Conservation (phyloP, 2,329 filamentous ascomycete genomes). For the Cladosporium sp. region DNA sequence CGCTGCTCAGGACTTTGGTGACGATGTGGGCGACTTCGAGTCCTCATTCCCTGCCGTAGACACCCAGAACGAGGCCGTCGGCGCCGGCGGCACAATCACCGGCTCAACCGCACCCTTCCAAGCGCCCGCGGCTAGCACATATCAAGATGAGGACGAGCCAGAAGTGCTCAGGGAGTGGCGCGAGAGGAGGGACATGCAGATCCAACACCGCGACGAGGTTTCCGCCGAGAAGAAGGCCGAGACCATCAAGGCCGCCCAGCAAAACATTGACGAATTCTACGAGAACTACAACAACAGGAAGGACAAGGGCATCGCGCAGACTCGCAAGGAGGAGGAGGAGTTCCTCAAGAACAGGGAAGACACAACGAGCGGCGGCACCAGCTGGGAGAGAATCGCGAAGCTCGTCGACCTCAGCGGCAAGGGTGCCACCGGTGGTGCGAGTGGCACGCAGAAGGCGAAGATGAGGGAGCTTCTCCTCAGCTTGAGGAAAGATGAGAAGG, state of each 20-base stretch:
- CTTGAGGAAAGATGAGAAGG: conserved; percentile 89
- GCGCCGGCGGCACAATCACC: conserved; percentile 75
- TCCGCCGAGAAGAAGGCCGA: conserved; percentile 78
- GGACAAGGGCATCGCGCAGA: conserved; percentile 87
- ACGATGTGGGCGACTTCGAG: conserved; percentile 63
- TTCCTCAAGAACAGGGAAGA: conserved; percentile 88
- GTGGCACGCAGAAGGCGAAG: conserved; percentile 89
- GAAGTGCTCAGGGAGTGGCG: conserved; percentile 89
- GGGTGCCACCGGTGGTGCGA: conserved; percentile 77
- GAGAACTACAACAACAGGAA: conserved; percentile 99
- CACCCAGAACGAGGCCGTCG: conserved; percentile 67
- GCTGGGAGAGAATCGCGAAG: conserved; percentile 98
- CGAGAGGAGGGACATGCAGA: conserved; percentile 76
- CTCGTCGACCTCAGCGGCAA: conserved; percentile 97
- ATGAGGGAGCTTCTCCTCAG: conserved; percentile 88
- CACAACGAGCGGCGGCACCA: conserved; percentile 89
- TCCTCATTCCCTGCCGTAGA: conserved; percentile 86
- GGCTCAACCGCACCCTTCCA: conserved; percentile 58
- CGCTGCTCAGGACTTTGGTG: conserved; percentile 13
- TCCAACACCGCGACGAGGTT: conserved; percentile 79
- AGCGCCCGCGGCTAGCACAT: conserved; percentile 42
- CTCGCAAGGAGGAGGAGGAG: conserved; percentile 85
- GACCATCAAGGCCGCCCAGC: conserved; percentile 82
- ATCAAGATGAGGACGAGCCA: conserved; percentile 75
- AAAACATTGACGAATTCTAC: conserved; percentile 98